Conservation (phyloP, 208 protist genomes). For the Crithidia acanthocephali region DNA sequence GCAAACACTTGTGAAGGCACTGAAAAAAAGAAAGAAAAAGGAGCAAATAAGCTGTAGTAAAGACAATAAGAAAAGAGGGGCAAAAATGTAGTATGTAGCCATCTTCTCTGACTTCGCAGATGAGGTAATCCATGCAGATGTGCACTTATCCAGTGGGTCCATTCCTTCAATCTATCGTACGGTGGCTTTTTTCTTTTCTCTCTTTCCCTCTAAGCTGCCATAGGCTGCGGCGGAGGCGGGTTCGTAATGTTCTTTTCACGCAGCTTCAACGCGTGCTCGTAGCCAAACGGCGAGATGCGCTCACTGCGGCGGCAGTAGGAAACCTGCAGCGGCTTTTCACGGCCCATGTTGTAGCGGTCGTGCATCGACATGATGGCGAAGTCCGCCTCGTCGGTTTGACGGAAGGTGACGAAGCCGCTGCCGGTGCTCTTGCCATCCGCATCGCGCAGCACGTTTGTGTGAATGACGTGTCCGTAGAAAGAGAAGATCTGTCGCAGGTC, state of each 20-base stretch:
- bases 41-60: neutral
- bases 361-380: conserved; percentile 74
- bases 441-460: conserved; percentile 76
- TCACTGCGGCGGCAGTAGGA: conserved; percentile 73
- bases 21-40: conserved; percentile 22
- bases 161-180: too few species aligned
- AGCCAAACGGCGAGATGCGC: conserved; percentile 65
- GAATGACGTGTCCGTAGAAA: conserved; percentile 75
- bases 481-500: conserved; percentile 70
- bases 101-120: too few species aligned
- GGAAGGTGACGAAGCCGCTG: conserved; percentile 75
- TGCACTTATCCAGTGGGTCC: too few species aligned
- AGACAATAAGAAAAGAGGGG: too few species aligned
- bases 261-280: conserved; percentile 60
- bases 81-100: too few species aligned
- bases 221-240: conserved; percentile 52
- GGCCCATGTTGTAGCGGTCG: conserved; percentile 74
- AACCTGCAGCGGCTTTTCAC: conserved; percentile 79
- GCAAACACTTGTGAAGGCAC: conserved; percentile 13
- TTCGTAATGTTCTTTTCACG: conserved; percentile 68
- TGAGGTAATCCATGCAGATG: too few species aligned
- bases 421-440: conserved; percentile 56
- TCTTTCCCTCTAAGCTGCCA: conserved; percentile 4
- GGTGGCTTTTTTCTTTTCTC: neutral
- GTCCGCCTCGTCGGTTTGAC: conserved; percentile 71